phyloP scores from a whole-genome alignment of 306 rosid species.

The Aeschynomene evenia region DNA sequence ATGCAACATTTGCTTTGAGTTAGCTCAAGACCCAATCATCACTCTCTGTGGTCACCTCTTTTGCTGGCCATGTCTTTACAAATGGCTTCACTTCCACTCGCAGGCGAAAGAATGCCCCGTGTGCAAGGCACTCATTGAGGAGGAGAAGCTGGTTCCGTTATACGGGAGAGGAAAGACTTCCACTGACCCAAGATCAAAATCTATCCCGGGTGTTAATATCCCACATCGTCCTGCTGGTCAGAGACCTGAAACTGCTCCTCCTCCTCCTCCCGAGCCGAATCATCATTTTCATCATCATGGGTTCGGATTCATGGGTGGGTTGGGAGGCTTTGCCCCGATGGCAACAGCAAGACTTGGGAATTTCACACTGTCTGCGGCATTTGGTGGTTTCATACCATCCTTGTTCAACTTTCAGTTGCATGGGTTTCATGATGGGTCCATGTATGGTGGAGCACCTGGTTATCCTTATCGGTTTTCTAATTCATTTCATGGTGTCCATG shows the following conservation, averaged over 20 bases:
- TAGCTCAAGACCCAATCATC: conserved; percentile 88
- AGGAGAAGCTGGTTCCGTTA: conserved; percentile 79
- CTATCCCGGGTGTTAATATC: conserved; percentile 59
- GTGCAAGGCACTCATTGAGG: conserved; percentile 82
- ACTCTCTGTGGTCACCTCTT: conserved; percentile 90
- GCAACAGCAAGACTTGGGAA: conserved; percentile 78
- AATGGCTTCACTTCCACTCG: conserved; percentile 81
- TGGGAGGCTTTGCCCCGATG: conserved; percentile 73
- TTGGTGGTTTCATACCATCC: conserved; percentile 77
- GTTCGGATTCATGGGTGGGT: conserved; percentile 70
- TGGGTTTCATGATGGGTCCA: conserved; percentile 61
- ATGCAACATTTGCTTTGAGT: conserved; percentile 87
- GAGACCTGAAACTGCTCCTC: conserved; percentile 82
- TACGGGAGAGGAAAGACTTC: conserved; percentile 89
- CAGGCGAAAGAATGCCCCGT: conserved; percentile 77
- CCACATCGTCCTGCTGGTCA: conserved; percentile 83
- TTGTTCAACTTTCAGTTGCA: conserved; percentile 68
- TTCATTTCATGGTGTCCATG: conserved; percentile 58
- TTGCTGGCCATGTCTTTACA: conserved; percentile 94
- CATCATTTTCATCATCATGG: conserved; percentile 64
- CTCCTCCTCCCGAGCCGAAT: conserved; percentile 66
- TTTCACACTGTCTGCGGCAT: conserved; percentile 71
- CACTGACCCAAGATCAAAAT: conserved; percentile 77
- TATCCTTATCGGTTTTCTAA: conserved; percentile 63
- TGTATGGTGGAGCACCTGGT: conserved; percentile 55